Evolutionary conservation across 2,329 filamentous ascomycete genomes (phyloP).

Genomic region (Calycina marina): DNA sequence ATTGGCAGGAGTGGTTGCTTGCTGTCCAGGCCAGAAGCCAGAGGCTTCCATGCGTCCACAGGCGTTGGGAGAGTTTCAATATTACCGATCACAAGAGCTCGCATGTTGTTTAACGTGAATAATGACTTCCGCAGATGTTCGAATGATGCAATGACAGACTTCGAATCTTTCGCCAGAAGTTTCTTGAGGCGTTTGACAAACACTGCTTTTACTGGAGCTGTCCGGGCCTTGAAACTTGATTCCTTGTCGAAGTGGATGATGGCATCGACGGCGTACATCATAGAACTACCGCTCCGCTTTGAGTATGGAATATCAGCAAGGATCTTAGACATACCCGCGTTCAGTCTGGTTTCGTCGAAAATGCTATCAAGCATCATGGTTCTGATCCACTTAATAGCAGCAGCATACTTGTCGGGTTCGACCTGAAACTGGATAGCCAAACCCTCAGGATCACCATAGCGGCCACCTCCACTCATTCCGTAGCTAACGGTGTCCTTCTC

Average conservation of each 20-base stretch:
- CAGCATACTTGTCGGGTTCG: conserved; percentile 75
- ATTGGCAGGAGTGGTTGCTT: conserved; percentile 51
- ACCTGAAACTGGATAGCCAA: conserved; percentile 71
- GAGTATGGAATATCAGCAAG: conserved; percentile 83
- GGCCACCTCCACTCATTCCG: conserved; percentile 50
- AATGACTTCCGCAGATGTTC: conserved; percentile 61
- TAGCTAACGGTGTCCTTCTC: conserved; percentile 88
- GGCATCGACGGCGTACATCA: conserved; percentile 51
- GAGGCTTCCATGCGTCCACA: conserved; percentile 62
- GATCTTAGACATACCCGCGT: conserved; percentile 59
- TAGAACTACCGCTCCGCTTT: conserved; percentile 69
- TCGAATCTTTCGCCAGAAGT: conserved; percentile 61
- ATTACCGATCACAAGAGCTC: conserved; percentile 72
- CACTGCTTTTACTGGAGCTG: conserved; percentile 71
- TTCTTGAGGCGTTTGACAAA: conserved; percentile 79
- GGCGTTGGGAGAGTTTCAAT: conserved; percentile 60
- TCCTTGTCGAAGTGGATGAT: conserved; percentile 70
- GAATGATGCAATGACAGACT: conserved; percentile 62
- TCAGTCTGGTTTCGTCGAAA: conserved; percentile 58
- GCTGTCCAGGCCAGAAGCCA: conserved; percentile 27
- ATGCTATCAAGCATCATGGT: conserved; percentile 79
- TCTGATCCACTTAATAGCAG: conserved; percentile 69
- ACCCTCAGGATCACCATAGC: conserved; percentile 67
- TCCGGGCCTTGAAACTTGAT: conserved; percentile 62
- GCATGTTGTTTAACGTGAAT: conserved; percentile 74